Evolutionary conservation across 106 monocot species (phyloP).

Genomic region (Platanthera guangdongensis): DNA sequence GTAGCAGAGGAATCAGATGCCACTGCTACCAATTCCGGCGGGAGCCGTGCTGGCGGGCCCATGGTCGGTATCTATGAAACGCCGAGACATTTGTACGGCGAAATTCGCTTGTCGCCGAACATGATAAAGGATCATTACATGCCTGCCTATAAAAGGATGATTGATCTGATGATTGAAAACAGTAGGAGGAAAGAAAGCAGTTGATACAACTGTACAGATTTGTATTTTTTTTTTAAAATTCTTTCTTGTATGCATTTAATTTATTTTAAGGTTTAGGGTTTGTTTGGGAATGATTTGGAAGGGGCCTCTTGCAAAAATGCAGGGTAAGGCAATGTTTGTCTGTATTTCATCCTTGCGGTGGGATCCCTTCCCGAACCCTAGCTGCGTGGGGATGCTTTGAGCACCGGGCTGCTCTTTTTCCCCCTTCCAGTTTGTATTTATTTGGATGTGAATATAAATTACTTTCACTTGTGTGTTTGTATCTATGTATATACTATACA

Average conservation of each 20-base stretch:
- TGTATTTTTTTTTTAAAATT: background rate
- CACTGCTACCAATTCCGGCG: conserved; percentile 8
- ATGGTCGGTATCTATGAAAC: conserved; percentile 45
- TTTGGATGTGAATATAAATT: too few species aligned
- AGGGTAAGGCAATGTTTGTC: too few species aligned
- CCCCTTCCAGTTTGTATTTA: too few species aligned
- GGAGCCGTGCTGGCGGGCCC: conserved; percentile 7
- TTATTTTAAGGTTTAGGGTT: background rate
- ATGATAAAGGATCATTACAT: conserved; percentile 85
- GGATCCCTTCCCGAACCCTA: too few species aligned
- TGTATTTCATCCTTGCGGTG: too few species aligned
- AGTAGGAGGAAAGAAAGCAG: conserved; percentile 23
- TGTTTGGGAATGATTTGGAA: background rate
- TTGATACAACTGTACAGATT: background rate
- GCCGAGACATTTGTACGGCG: conserved; percentile 51
- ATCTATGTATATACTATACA: too few species aligned
- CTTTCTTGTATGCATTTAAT: background rate
- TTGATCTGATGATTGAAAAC: conserved; percentile 59
- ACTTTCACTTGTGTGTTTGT: too few species aligned
- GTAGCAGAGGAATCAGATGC: conserved; percentile 17
- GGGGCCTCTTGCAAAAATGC: too few species aligned
- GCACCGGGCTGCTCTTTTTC: too few species aligned
- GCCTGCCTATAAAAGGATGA: conserved; percentile 62
- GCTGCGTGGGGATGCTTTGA: too few species aligned
- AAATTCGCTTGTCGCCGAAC: conserved; percentile 42